Base-by-base conservation (phyloP, 2,329 filamentous ascomycete species). In the Neopestalotiopsis clavispora region DNA sequence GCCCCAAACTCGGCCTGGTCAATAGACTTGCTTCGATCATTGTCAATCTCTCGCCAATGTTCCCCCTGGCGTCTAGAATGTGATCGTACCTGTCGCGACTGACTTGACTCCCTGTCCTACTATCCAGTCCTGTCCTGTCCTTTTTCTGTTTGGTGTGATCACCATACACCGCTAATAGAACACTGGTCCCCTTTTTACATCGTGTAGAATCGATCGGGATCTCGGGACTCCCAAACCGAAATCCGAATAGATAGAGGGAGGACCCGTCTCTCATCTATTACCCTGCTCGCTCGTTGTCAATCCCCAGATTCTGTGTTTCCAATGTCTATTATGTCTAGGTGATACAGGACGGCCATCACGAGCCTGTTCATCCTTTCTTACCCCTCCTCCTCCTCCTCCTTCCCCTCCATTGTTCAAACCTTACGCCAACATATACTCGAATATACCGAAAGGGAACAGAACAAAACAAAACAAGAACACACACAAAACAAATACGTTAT, bases 261-360 rank as follows among this genome's bases (percentile, higher is more conserved):
- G 28, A 10, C n/a, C 32, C 59, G 14, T 13, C 14, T 34, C 30
- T 34, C 30, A 14, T 20, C 32, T 40, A 20, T 30, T 20, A 62
- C 30, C 59, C 34, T 45, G 52, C 20, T 32, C 23, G 12, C 34
- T 67, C 12, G 30, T 60, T n/a, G 17, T 60, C 32, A 13, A 13
- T 28, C 57, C 45, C 40, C 38, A 52, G 34, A 12, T 34, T 58
- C 23, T 23, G 40, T 57, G 56, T 56, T 69, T 40, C 67, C 63
- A 66, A 69, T 69, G 67, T 63, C 63, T 66, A 59, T 49, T 66
- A 59, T 49, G 38, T 56, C 30, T 40, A 56, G 67, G 67, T 69
- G 67, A 69, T 66, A 66, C 56, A 32, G 64, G 57, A 52, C 57
- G 67, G 56, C 60, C 32, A 38, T 66, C 49, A 58, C 66, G 66